Evolutionary conservation across 1,284 basidiomycete genomes (phyloP), one percentile per base, ranked within the genome.

Genomic region (Meripilus lineatus): DNA sequence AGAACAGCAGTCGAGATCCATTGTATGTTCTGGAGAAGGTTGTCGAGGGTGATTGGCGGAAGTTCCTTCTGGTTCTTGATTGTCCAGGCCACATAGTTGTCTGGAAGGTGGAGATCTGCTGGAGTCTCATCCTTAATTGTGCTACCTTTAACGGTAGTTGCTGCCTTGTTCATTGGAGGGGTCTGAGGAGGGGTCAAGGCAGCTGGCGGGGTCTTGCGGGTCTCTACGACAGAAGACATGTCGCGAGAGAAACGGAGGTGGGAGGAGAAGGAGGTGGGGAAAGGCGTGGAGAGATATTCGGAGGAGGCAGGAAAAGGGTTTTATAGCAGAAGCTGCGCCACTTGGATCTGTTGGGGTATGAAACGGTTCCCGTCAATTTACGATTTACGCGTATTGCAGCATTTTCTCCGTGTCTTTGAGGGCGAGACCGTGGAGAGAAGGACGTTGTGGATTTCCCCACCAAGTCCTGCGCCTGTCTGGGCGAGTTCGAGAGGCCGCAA

Each of bases 11-110:
- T 65, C 50, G 69, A 72, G 48, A 83, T 61, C 51, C 54, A 60
- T 38, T 63, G 52, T 21, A 67, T 40, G 35, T 64, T 61, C 30
- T 53, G 44, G 23, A 50, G 30, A 42, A 53, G 37, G 61, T 86
- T 94, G 34, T 70, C 62, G 76, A 77, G 80, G 6, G 77, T 77
- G 59, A 94, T 71, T 4, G 90, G 90, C 1, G 90, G 90, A 13
- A 90, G 72, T 2, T 82, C 57, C 61, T 85, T 89, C 65, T 74
- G 77, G 59, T 76, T 85, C 62, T 81, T 81, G 61, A 95, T 76
- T 3, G 88, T 90, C 65, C 88, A 80, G 42, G 82, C 74, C 58
- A 96, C 90, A 59, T 93, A 95, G 74, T 93, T 93, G 69, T 93
- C 89, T 28, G 87, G 85, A 50, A 89, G 81, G 65, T 88, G 68